phyloP scores from a whole-genome alignment of 2,329 filamentous ascomycete genomes.

The Pestalotiopsis sp. region DNA sequence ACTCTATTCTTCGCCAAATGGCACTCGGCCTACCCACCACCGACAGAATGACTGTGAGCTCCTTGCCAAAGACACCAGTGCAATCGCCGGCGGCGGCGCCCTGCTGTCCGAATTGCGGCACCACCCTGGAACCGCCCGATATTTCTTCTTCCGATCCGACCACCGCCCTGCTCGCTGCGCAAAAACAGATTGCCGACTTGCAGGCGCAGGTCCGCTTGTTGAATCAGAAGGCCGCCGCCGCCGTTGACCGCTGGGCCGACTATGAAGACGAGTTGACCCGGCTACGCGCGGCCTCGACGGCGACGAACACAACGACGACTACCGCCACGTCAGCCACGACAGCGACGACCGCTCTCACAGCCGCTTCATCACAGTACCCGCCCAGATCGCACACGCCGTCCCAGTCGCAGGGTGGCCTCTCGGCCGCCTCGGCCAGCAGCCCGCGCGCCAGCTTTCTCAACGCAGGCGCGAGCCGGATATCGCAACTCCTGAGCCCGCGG shows the following conservation, averaged over 20 bases:
- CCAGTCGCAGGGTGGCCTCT: constrained; percentile 13
- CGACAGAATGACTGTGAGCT: constrained; percentile 26
- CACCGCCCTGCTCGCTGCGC: constrained; percentile 52
- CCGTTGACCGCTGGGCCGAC: constrained; percentile 70
- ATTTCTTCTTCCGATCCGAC: constrained; percentile 35
- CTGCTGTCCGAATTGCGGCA: constrained; percentile 57
- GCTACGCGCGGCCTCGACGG: constrained; percentile 48
- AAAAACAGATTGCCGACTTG: constrained; percentile 67
- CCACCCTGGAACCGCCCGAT: constrained; percentile 35
- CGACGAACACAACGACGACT: constrained; percentile 26
- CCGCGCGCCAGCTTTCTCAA: constrained; percentile 31
- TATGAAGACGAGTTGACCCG: constrained; percentile 77
- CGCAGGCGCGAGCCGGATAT: constrained; percentile 27
- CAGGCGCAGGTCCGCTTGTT: constrained; percentile 71
- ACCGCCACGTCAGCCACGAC: constrained; percentile 27
- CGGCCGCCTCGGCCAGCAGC: constrained; percentile 23
- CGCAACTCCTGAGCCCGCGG: constrained; percentile 31
- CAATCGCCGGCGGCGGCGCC: constrained; percentile 24
- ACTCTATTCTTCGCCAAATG: background rate
- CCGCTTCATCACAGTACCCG: constrained; percentile 17
- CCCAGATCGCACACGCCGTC: background rate
- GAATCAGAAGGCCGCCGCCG: constrained; percentile 70
- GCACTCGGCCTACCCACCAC: background rate
- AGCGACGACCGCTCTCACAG: constrained; percentile 27
- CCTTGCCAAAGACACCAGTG: constrained; percentile 22